Base-by-base conservation (phyloP, 2,329 filamentous ascomycete genomes). In the Emydomyces testavorans region DNA sequence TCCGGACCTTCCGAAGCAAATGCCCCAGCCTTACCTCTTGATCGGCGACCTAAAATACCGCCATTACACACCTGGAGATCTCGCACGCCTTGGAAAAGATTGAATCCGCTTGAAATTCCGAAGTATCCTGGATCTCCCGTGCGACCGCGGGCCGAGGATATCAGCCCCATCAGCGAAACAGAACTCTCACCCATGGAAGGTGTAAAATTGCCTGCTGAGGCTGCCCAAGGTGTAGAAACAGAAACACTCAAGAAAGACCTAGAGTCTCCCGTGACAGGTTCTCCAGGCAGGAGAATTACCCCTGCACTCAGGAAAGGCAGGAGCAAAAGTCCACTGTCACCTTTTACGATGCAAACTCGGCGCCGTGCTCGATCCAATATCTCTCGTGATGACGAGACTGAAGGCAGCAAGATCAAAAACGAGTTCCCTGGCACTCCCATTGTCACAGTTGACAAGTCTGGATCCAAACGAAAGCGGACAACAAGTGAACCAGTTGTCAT, bases 91-190 rank as follows among this genome's bases (percentile, higher is more conserved):
- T 71, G 68, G 68, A 71, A 62, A 44, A 60, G 60, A 29, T 64
- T 65, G 18, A 44, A 61, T 34, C 64, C 56, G 6, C 59, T 68
- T 13, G 47, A 50, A 15, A 56, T 57, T 31, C 57, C 64, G 0
- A 51, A 58, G 15, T 65, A 63, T 4, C 65, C 66, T 23, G 57
- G 58, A 13, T 70, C 68, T 16, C 68, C 68, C 7, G 54, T 60
- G 42, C 61, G 64, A 2, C 68, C 68, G 38, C 58, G 61, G 4
- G 62, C 66, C 1, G 65, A 67, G 46, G 68, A 70, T 54, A 62
- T 71, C 8, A 71, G 68, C 53, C 68, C 68, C 0, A 69, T 71
- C 47, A 71, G 68, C 41, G 68, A 70, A 29, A 60, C 58, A 36
- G 65, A 61, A 2, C 57, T 58, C n/a, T 70, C 67, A 10, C 63